These are phyloP conservation scores for Penicillium sp. DNA, from an alignment of 2,329 filamentous ascomycete genomes.

Conservation along the genomic window DNA sequence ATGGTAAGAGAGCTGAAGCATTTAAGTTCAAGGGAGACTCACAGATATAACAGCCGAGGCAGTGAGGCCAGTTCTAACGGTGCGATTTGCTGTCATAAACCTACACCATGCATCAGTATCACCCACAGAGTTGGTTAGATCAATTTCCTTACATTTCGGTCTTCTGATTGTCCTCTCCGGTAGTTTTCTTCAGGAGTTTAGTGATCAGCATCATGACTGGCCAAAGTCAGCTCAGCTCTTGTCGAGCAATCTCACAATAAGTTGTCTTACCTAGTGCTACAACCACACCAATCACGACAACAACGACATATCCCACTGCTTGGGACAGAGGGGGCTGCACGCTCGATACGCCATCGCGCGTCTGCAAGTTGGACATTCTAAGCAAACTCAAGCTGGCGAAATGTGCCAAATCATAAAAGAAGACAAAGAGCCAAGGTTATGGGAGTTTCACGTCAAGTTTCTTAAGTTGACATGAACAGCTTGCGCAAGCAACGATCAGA, in stretches of 20 bases:
- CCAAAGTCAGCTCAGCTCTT: background rate
- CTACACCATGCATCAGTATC: constrained; percentile 18
- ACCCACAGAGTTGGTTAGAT: background rate
- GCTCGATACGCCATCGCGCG: constrained; percentile 16
- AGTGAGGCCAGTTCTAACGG: constrained; percentile 53
- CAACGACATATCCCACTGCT: constrained; percentile 46
- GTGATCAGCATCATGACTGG: constrained; percentile 51
- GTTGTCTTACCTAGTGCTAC: constrained; percentile 38
- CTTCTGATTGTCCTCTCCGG: constrained; percentile 54
- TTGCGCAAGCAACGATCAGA: no score
- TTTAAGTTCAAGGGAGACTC: background rate
- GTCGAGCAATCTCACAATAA: background rate
- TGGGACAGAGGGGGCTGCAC: constrained; percentile 38
- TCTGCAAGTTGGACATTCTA: constrained; percentile 15
- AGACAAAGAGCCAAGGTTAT: no score
- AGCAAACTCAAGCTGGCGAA: background rate
- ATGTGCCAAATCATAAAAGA: background rate
- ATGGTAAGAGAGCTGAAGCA: background rate
- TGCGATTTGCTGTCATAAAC: constrained; percentile 57
- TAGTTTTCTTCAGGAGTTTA: constrained; percentile 48
- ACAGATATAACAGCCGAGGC: constrained; percentile 56
- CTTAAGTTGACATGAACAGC: no score
- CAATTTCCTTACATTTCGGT: constrained; percentile 48
- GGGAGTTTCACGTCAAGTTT: no score
- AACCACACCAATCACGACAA: constrained; percentile 43